Evolutionary conservation across 2,329 filamentous ascomycete species (phyloP), one percentile per base, ranked within the genome.

Genomic region (Phialophora verrucosa): DNA sequence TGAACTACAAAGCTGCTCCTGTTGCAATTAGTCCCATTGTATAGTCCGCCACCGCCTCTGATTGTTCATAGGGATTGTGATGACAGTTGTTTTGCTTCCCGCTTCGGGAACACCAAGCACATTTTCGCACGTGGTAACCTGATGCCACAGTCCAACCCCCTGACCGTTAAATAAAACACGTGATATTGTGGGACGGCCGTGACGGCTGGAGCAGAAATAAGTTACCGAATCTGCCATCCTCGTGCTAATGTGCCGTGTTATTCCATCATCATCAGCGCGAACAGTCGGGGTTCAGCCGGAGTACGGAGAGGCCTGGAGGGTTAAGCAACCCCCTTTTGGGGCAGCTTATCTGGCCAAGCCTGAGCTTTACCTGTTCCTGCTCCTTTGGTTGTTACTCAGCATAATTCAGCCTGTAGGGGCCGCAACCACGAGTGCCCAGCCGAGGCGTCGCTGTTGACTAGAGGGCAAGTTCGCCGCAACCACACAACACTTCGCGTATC

Each of bases 271-370:
- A 44, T 44, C 1, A 44, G 38, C 6, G 38, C 4, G 7, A n/a
- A 44, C 17, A 3, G 35, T n/a, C 38, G 38, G 38, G 38, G 38
- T n/a, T 44, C 14, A 8, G 38, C 38, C 38, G 14, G 12, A 17
- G 3, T 1, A 12, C 35, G 35, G 38, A n/a, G 17, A n/a, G 7
- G 38, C 38, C 38, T 51, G 49, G 23, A 14, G 14, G 49, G 3
- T 51, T 51, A 29, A 8, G 20, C 6, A 51, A 1, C 20, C 49
- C 47, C 49, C 23, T 51, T 23, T 51, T 29, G 3, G 23, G 49
- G 49, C 49, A 44, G 49, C 49, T 51, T 51, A 17, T 51, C 20
- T 29, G 23, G 49, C 20, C 49, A 27, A 51, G 49, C 49, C 12
- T 10, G 20, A 25, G 11, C 10, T 27, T 51, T 51, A 6, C 49